Conservation (phyloP, 2,329 filamentous ascomycete species). For the Fusarium multiceps region DNA sequence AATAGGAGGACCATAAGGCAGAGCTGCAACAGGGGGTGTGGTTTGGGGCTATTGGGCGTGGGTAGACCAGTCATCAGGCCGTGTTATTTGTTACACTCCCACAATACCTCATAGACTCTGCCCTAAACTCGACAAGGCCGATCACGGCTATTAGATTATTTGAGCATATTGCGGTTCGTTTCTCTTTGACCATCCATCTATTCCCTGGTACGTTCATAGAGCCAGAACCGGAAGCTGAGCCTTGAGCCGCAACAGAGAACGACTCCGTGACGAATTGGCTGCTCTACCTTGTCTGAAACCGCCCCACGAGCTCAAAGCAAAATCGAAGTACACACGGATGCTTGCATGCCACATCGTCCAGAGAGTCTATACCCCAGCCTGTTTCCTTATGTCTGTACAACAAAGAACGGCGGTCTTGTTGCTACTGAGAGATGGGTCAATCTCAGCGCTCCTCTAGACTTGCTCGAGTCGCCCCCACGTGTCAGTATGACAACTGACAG, state of each 20-base stretch:
- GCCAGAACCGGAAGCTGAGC: slow-evolving; percentile 18
- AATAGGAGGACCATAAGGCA: slow-evolving; percentile 34
- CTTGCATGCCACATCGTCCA: slow-evolving; percentile 44
- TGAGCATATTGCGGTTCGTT: slow-evolving; percentile 13
- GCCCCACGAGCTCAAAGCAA: slow-evolving; percentile 38
- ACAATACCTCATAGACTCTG: slow-evolving; percentile 33
- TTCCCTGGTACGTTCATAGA: not conserved
- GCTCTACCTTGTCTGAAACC: slow-evolving; percentile 30
- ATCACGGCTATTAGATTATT: slow-evolving; percentile 13
- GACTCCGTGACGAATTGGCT: slow-evolving; percentile 27
- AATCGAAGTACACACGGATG: slow-evolving; percentile 42
- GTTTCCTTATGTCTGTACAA: slow-evolving; percentile 41
- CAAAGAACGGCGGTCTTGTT: slow-evolving; percentile 32
- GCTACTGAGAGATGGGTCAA: slow-evolving; percentile 17
- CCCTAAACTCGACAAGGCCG: slow-evolving; percentile 23
- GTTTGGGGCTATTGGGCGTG: slow-evolving; percentile 33
- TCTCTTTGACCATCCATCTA: slow-evolving; percentile 8
- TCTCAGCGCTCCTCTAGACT: slow-evolving; percentile 33
- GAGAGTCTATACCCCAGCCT: slow-evolving; percentile 37
- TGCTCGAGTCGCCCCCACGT: slow-evolving; percentile 44
- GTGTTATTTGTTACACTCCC: slow-evolving; percentile 44
- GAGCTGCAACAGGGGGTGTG: slow-evolving; percentile 38
- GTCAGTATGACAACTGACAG: slow-evolving; percentile 42
- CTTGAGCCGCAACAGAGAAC: slow-evolving; percentile 20
- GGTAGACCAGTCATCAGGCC: slow-evolving; percentile 28